These are phyloP conservation scores for Penicillium sp. DNA, from an alignment of 2,329 filamentous ascomycete species.

Conservation along the genomic window DNA sequence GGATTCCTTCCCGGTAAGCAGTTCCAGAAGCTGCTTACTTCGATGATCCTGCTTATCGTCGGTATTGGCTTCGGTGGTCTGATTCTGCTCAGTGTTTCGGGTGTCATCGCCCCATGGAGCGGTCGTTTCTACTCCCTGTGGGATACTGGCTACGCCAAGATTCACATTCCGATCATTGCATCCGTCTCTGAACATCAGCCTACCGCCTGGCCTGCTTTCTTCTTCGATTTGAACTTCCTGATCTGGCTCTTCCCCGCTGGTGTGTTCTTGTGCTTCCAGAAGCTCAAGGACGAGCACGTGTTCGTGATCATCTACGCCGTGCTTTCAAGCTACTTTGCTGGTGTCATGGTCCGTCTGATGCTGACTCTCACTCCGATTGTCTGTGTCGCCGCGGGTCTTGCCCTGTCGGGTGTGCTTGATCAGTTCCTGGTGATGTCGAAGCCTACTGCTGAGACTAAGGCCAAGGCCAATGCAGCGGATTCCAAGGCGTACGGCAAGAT, in stretches of 20 bases:
- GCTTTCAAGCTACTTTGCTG: constrained; percentile 94
- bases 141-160: constrained; percentile 98
- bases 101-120: constrained; percentile 94
- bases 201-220: constrained; percentile 98
- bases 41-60: constrained; percentile 73
- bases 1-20: constrained; percentile 87
- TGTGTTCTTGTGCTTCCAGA: constrained; percentile 97
- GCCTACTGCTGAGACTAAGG: constrained; percentile 43
- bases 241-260: constrained; percentile 99
- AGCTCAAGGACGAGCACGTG: constrained; percentile 91
- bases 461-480: constrained; percentile 41
- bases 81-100: constrained; percentile 77
- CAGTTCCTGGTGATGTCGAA: constrained; percentile 74
- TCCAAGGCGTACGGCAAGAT: constrained; percentile 62
- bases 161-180: constrained; percentile 98
- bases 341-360: constrained; percentile 99
- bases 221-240: constrained; percentile 96
- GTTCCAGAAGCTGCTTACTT: constrained; percentile 84
- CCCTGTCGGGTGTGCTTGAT: constrained; percentile 83
- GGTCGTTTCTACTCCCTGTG: constrained; percentile 99
- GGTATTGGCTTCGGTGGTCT: constrained; percentile 71
- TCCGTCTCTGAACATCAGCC: constrained; percentile 99
- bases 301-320: constrained; percentile 98
- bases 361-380: constrained; percentile 94
- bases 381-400: constrained; percentile 88